These are phyloP conservation scores for Barnettozyma sucrosica DNA, from an alignment of 805 yeast genomes.

Conservation along the genomic window DNA sequence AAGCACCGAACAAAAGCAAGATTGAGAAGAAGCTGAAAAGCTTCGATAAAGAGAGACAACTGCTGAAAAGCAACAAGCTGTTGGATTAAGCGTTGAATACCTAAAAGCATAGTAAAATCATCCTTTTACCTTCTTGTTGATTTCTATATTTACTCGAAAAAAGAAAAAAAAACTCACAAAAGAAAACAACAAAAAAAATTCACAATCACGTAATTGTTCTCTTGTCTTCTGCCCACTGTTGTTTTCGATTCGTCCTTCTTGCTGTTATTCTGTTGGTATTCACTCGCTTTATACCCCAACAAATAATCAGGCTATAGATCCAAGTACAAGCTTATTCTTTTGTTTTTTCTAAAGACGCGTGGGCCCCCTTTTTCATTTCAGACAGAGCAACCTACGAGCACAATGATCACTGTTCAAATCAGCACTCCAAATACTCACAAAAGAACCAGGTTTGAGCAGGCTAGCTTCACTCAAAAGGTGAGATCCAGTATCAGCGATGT, in stretches of 20 bases:
- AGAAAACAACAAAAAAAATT: background rate
- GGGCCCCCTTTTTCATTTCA: background rate
- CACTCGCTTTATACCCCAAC: background rate
- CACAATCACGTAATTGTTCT: background rate
- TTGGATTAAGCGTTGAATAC: background rate
- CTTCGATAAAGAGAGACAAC: constrained; percentile 16
- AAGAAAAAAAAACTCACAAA: background rate
- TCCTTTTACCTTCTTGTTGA: no score
- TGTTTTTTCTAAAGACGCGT: background rate
- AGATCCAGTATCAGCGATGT: background rate
- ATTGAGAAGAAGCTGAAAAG: constrained; percentile 18
- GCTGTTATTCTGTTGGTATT: background rate
- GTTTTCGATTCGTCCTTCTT: background rate
- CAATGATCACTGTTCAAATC: constrained; percentile 11
- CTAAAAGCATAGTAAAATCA: no score
- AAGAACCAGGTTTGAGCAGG: constrained; percentile 3
- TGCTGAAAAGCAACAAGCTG: background rate
- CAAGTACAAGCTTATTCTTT: background rate
- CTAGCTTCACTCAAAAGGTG: constrained; percentile 3
- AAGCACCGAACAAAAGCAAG: constrained; percentile 21
- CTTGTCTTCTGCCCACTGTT: background rate
- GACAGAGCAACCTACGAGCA: background rate
- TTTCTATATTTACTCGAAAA: background rate
- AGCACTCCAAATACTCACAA: constrained; percentile 7
- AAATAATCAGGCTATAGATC: background rate